Evolutionary conservation across 2,329 filamentous ascomycete genomes (phyloP).

Genomic region (Ascosphaera pollenicola): DNA sequence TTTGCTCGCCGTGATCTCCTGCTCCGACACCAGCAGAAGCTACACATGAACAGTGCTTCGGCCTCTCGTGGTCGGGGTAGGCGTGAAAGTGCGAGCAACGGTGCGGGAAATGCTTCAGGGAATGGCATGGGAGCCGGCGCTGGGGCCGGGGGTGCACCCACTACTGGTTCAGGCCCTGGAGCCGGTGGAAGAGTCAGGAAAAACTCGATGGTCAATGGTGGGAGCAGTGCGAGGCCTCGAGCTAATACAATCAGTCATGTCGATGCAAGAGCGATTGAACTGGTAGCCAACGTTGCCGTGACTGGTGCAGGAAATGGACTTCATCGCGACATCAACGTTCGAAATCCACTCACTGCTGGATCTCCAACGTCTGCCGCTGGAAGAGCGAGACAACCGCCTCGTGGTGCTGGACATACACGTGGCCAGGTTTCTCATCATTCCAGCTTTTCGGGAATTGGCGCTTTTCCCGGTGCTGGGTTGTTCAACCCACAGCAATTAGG

Average conservation of each 20-base stretch:
- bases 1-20: conserved; percentile 86
- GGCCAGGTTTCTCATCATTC: conserved; percentile 37
- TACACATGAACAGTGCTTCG: conserved; percentile 80
- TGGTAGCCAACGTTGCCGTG: conserved; percentile 42
- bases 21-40: conserved; percentile 90
- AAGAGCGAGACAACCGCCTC: conserved; percentile 24
- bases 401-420: conserved; percentile 23
- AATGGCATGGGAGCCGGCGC: conserved; percentile 34
- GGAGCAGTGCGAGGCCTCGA: conserved; percentile 53
- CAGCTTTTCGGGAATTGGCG: conserved; percentile 42
- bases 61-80: conserved; percentile 71
- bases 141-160: no score
- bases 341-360: conserved; percentile 9
- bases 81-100: conserved; percentile 53
- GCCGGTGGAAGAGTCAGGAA: conserved; percentile 53
- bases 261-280: conserved; percentile 28
- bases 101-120: no score
- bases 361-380: conserved; percentile 20
- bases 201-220: conserved; percentile 54
- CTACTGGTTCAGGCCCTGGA: conserved; percentile 24
- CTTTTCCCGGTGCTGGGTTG: no score
- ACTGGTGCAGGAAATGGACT: conserved; percentile 8
- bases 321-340: no score
- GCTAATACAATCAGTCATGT: conserved; percentile 95
- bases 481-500: no score